Base-by-base conservation (phyloP, 345 rosid genomes). In the Camelina neglecta region DNA sequence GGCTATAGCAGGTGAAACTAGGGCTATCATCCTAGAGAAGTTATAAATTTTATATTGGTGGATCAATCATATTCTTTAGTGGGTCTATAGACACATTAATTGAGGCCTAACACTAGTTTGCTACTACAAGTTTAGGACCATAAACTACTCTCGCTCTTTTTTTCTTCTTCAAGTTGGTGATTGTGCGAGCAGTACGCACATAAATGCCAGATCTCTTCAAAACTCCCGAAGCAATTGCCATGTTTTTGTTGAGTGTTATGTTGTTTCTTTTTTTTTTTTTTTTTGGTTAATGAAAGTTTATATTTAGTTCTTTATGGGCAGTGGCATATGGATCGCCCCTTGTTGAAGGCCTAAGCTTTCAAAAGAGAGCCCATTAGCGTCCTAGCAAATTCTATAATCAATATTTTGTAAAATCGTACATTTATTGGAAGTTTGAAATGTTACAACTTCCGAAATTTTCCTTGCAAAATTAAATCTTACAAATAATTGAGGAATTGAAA, bases 41-140 rank as follows among this genome's bases (percentile, higher is more conserved):
- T 1, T 29, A 29, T 4, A 12, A 33, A 15, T 11, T 15, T 18
- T 3, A 49, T 35, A 6, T 36, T 35, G 36, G 75, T 71, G 60
- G 75, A 41, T 60, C 47, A 29, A 71, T 71, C 38, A 60, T 60
- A 55, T 48, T 20, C 8, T 47, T 59, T 71, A 42, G 62, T 60
- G 23, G 39, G 60, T 36, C 50, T 49, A 23, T 39, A 38, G 65
- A 47, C 12, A 60, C 38, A 60, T 35, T 48, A 35, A 71, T 60
- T 60, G 24, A 35, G 26, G 39, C 49, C 24, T 48, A 60, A 60
- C n/a, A 24, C 36, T 71, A 47, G 54, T 56, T 71, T 45, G 58
- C 58, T 71, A 59, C 24, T 71, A 59, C 24, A 59, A 31, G 49
- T 48, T 35, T 49, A 36, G 39, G 50, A 48, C 60, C 39, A 35